Percentiles rank a stretch among this genome's conserved stretches.
Evolutionary conservation across 2,329 filamentous ascomycete genomes (phyloP).

Genomic region (Penicillium sp.): DNA sequence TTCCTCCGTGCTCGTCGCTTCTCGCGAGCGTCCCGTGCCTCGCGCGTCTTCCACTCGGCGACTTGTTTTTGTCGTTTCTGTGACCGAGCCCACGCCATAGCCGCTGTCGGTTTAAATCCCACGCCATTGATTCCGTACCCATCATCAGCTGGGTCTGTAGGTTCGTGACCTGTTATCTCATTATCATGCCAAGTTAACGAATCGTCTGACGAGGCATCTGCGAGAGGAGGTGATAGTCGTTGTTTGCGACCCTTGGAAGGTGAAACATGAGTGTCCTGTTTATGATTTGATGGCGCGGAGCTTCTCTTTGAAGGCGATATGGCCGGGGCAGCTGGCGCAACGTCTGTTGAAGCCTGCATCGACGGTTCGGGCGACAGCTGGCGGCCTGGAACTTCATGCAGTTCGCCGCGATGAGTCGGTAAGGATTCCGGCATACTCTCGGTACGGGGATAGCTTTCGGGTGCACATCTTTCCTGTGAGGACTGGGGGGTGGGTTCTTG

Average conservation of each 20-base stretch:
- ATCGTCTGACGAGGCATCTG: slow-evolving; percentile 26
- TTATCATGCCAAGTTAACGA: slow-evolving; percentile 55
- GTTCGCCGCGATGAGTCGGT: slow-evolving; percentile 8
- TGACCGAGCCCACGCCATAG: slow-evolving; percentile 56
- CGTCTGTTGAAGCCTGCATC: neutral
- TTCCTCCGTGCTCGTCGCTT: slow-evolving; percentile 54
- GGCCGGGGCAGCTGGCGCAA: slow-evolving; percentile 7
- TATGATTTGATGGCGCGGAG: slow-evolving; percentile 22
- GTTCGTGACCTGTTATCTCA: slow-evolving; percentile 62
- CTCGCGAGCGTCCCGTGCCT: slow-evolving; percentile 59
- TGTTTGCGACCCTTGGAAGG: slow-evolving; percentile 27
- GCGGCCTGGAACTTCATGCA: slow-evolving; percentile 5
- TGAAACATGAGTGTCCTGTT: slow-evolving; percentile 19
- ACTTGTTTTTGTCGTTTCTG: slow-evolving; percentile 59
- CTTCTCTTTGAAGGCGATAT: slow-evolving; percentile 21
- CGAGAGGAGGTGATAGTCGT: slow-evolving; percentile 36
- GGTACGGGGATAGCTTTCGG: slow-evolving; percentile 5
- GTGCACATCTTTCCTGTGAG: slow-evolving; percentile 14
- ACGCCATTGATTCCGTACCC: slow-evolving; percentile 64
- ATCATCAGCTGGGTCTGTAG: slow-evolving; percentile 58
- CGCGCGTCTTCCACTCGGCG: slow-evolving; percentile 58
- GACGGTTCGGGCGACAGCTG: slow-evolving; percentile 10
- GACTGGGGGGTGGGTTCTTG: slow-evolving; percentile 8
- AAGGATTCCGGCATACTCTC: slow-evolving; percentile 21
- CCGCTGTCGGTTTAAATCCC: slow-evolving; percentile 61